Base-by-base conservation (phyloP, 768 basidiomycete species). In the Amanita phalloides region DNA sequence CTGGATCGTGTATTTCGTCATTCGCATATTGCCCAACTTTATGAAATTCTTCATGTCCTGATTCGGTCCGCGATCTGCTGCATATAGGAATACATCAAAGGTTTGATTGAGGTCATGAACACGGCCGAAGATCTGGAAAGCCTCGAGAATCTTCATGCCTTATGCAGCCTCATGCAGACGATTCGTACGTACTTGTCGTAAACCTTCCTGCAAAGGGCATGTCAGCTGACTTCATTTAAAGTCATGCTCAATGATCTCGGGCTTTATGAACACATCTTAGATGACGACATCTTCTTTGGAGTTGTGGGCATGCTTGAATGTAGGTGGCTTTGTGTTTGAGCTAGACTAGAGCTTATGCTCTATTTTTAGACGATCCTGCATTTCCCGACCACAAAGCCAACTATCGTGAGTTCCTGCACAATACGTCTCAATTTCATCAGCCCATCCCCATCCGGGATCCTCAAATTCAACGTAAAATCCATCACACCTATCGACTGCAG, bases 301-400 rank as follows among this genome's bases (percentile, higher is more conserved):
- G 89, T 97, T 45, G 81, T 94, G 38, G 93, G 94, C 43, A 95
- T 98, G 76, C 81, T 99, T 56, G 96, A 99, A 76, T 99, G 94
- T 95, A 56, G 53, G 90, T 69, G n/a, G 30, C 57, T 23, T 39
- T 49, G 21, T 30, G 50, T n/a, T 39, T 53, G 35, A 38, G 53
- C 45, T 48, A 37, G 55, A 51, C 44, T 39, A 56, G 13, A 28
- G 36, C 54, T 54, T 20, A 48, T 36, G 3, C 38, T 58, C 20
- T 37, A 38, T 49, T 23, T 53, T 36, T 63, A 96, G 94, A 98
- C 64, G 95, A 98, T 61, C 93, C 95, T 56, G 95, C 97, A 58
- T 98, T 95, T 64, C 95, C 95, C 20, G 74, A 71, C n/a, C 84
- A 94, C 70, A 97, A 97, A 70, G 96, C 95, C 47, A 90, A 92